Evolutionary conservation across 208 protist species (phyloP).

Genomic region (Acanthamoeba divionensis): DNA sequence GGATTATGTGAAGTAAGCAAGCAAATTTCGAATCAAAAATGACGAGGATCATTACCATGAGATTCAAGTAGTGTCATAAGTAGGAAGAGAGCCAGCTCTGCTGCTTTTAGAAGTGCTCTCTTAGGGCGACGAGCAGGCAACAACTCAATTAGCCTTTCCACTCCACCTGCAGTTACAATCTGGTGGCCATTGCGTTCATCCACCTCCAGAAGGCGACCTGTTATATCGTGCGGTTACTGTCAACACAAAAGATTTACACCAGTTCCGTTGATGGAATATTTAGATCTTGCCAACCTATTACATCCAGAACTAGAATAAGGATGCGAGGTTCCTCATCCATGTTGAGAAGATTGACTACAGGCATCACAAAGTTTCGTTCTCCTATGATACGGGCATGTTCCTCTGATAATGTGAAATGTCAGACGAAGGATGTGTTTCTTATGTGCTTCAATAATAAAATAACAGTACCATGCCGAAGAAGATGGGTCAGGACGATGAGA

Average conservation of each 20-base stretch:
- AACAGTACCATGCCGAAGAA: background rate
- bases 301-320: slow-evolving; percentile 25
- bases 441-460: too few species aligned
- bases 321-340: slow-evolving; percentile 23
- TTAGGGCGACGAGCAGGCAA: slow-evolving; percentile 4
- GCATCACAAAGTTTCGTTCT: slow-evolving; percentile 51
- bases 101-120: background rate
- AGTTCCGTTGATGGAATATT: background rate
- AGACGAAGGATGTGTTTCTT: background rate
- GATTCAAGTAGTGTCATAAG: slow-evolving; percentile 2
- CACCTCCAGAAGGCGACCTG: background rate
- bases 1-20: background rate
- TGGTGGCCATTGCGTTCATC: slow-evolving; percentile 30
- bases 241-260: background rate
- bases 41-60: background rate
- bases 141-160: slow-evolving; percentile 10
- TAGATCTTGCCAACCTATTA: background rate
- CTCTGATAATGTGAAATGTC: background rate
- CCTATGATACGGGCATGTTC: slow-evolving; percentile 12
- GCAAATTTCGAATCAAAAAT: background rate
- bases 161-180: slow-evolving; percentile 19
- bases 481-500: background rate
- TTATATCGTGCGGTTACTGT: background rate
- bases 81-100: slow-evolving; percentile 2
- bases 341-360: background rate